phyloP scores from a whole-genome alignment of 129 eudicot species.

The Arctium lappa region DNA sequence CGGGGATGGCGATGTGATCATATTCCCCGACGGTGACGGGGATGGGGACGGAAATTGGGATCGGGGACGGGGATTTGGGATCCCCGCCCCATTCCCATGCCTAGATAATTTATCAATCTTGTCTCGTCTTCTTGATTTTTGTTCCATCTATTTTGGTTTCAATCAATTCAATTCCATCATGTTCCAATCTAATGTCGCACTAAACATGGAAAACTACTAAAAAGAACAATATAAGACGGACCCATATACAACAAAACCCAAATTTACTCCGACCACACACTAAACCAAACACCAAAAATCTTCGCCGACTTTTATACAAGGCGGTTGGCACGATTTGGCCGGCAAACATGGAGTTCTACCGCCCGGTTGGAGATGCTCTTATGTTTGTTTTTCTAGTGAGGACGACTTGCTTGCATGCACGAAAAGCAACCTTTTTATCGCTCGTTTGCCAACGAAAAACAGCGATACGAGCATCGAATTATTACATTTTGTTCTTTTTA shows the following conservation, averaged over 20 bases:
- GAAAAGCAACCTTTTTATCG: background rate
- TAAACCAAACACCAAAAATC: background rate
- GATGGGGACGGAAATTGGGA: no score
- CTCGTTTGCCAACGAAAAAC: background rate
- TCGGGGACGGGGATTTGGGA: no score
- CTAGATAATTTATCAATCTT: background rate
- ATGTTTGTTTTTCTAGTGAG: background rate
- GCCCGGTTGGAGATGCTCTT: background rate
- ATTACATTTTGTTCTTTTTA: background rate
- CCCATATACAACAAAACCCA: background rate
- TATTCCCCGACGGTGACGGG: no score
- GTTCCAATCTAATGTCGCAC: background rate
- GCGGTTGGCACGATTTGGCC: no score
- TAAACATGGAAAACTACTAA: background rate
- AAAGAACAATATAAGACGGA: no score
- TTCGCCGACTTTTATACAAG: no score
- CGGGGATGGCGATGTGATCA: no score
- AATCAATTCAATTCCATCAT: background rate
- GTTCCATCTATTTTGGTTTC: background rate
- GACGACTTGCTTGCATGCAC: background rate
- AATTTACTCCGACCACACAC: background rate
- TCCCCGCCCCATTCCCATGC: no score
- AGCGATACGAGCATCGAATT: background rate
- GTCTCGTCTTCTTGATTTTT: background rate
- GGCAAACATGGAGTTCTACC: no score